Evolutionary conservation across 805 yeast genomes (phyloP), one percentile per base, ranked within the genome.

Genomic region (Danielia oregonensis): DNA sequence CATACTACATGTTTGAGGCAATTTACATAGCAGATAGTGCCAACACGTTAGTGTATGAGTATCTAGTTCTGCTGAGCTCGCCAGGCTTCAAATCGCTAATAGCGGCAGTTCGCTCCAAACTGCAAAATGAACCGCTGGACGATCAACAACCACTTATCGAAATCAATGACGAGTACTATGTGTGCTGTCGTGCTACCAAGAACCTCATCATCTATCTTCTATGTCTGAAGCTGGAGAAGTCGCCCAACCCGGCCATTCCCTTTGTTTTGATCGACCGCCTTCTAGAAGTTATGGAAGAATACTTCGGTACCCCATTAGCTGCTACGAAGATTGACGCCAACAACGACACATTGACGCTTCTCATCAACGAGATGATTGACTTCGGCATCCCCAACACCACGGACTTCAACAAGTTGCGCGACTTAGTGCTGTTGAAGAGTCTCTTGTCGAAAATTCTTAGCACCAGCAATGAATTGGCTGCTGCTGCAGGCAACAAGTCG

Each of bases 291-390:
- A 63, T 85, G 44, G 62, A 68, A 30, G 79, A 75, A 36, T 85
- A 79, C 55, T 81, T 86, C 26, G 72, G 72, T 15, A 38, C 57
- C 3, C 79, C 79, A 2, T 52, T 88, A 19, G 69, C 77, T 2
- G 57, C 76, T 2, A 52, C 72, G 17, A 82, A 79, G 44, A 60
- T 93, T 8, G 80, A 74, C 35, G 74, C 82, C 29, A 82, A 87
- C 51, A 72, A 71, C 44, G 94, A 87, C 50, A 76, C 84, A 2
- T 59, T 88, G 29, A 72, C 83, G 21, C 64, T 87, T 47, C 59
- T 91, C 24, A 61, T 89, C 40, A 82, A 79, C 49, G 93, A 85
- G 51, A 76, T 86, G 78, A 52, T 88, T 10, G 95, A 86, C 46
- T 80, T 77, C 25, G 89, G 91, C 3, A 68, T 72, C 22, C 95